These are phyloP conservation scores for Auricularia heimuer DNA, from an alignment of 768 basidiomycete genomes.

Conservation along the genomic window DNA sequence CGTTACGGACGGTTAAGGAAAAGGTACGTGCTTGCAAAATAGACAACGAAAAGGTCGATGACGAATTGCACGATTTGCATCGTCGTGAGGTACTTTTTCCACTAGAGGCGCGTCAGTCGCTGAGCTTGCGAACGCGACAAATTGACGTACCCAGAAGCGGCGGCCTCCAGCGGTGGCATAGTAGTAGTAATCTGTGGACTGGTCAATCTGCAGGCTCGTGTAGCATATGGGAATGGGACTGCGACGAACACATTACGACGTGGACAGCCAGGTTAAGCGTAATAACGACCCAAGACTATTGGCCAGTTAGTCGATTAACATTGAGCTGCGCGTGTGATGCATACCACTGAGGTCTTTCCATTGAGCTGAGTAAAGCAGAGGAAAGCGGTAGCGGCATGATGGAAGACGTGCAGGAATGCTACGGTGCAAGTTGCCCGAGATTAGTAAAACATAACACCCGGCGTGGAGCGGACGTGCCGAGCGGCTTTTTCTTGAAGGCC, in stretches of 20 bases:
- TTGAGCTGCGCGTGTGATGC: slow-evolving; percentile 21
- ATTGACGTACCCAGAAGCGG: slow-evolving; percentile 75
- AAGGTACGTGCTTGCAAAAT: slow-evolving; percentile 80
- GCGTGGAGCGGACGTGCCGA: slow-evolving; percentile 46
- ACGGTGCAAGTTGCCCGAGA: not conserved
- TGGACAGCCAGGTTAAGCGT: slow-evolving; percentile 84
- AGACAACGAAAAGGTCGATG: slow-evolving; percentile 82
- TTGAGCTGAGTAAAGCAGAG: slow-evolving; percentile 92
- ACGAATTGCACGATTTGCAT: slow-evolving; percentile 97
- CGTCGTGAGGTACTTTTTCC: slow-evolving; percentile 96
- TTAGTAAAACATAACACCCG: not conserved
- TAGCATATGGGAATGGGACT: not conserved
- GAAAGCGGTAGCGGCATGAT: slow-evolving; percentile 95
- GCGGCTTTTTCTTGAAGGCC: slow-evolving; percentile 94
- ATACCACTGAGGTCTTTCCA: slow-evolving; percentile 85
- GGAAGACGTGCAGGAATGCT: slow-evolving; percentile 99
- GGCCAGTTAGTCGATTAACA: not conserved
- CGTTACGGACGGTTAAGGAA: slow-evolving; percentile 11
- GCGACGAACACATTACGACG: slow-evolving; percentile 79
- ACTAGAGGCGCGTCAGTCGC: slow-evolving; percentile 39
- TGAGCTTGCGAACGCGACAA: not conserved
- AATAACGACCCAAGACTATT: slow-evolving; percentile 96
- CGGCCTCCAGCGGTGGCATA: slow-evolving; percentile 96
- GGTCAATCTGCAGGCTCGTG: no score
- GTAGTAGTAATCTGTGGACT: slow-evolving; percentile 85